phyloP scores from a whole-genome alignment of 140 eudicot genomes.

The Erigeron philadelphicus region DNA sequence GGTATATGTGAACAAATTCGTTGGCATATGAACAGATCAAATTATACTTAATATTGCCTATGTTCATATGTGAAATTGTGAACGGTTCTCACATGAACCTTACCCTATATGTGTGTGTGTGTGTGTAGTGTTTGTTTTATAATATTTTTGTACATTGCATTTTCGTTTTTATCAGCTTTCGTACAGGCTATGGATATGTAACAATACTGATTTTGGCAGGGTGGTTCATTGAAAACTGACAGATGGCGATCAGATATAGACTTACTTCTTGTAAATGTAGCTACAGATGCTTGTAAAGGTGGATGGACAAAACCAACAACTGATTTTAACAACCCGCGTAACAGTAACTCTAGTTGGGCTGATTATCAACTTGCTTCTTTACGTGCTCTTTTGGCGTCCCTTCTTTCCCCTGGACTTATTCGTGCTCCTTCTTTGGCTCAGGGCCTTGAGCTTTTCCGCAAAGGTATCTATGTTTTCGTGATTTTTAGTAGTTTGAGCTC shows the following conservation, averaged over 20 bases:
- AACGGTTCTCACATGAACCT: no score
- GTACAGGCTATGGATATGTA: slow-evolving; percentile 1
- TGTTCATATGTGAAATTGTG: no score
- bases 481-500: slow-evolving; percentile 5
- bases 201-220: slow-evolving; percentile 40
- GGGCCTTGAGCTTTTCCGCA: slow-evolving; percentile 70
- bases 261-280: slow-evolving; percentile 45
- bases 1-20: no score
- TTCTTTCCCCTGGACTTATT: slow-evolving; percentile 66
- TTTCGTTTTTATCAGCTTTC: neutral
- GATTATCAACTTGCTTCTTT: slow-evolving; percentile 84
- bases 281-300: slow-evolving; percentile 60
- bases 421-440: slow-evolving; percentile 68
- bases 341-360: slow-evolving; percentile 35
- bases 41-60: no score
- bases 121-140: neutral
- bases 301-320: slow-evolving; percentile 53
- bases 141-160: neutral
- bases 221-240: slow-evolving; percentile 64
- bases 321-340: slow-evolving; percentile 15
- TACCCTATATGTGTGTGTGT: neutral
- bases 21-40: no score
- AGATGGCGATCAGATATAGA: slow-evolving; percentile 73
- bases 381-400: slow-evolving; percentile 83
- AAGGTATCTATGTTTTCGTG: slow-evolving; percentile 41